phyloP scores from a whole-genome alignment of 2,329 filamentous ascomycete species.

The Geosmithia flava region DNA sequence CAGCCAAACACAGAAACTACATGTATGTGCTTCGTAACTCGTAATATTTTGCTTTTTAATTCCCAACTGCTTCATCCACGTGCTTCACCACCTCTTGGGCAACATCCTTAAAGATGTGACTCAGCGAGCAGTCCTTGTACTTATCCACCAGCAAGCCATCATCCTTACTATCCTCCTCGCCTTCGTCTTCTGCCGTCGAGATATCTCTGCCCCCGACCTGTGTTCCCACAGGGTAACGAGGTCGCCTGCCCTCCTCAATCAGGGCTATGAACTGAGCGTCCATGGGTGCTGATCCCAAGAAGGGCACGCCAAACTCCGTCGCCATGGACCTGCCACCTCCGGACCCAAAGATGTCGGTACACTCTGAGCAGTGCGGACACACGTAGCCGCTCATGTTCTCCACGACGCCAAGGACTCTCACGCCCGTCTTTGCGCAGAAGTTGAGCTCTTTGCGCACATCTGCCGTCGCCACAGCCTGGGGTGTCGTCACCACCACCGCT shows the following conservation, averaged over 20 bases:
- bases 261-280: constrained; percentile 85
- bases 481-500: constrained; percentile 90
- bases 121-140: constrained; percentile 60
- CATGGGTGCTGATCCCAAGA: constrained; percentile 79
- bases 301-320: constrained; percentile 68
- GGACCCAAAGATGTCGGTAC: constrained; percentile 85
- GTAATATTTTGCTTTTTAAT: not conserved
- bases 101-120: constrained; percentile 55
- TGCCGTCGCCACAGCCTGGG: constrained; percentile 83
- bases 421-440: constrained; percentile 75
- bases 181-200: constrained; percentile 17
- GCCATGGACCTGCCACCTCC: constrained; percentile 89
- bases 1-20: too few relatives aligned
- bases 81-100: constrained; percentile 28
- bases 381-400: constrained; percentile 96
- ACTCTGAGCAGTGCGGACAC: constrained; percentile 70
- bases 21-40: not conserved
- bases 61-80: constrained; percentile 3
- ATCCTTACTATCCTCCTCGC: constrained; percentile 6
- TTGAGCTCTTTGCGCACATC: constrained; percentile 94
- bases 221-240: constrained; percentile 59
- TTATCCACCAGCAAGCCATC: constrained; percentile 49
- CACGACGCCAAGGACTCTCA: constrained; percentile 74
- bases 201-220: constrained; percentile 44
- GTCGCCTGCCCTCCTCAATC: constrained; percentile 60